Evolutionary conservation across 2,329 filamentous ascomycete genomes (phyloP).

Genomic region (Alternaria sp.): DNA sequence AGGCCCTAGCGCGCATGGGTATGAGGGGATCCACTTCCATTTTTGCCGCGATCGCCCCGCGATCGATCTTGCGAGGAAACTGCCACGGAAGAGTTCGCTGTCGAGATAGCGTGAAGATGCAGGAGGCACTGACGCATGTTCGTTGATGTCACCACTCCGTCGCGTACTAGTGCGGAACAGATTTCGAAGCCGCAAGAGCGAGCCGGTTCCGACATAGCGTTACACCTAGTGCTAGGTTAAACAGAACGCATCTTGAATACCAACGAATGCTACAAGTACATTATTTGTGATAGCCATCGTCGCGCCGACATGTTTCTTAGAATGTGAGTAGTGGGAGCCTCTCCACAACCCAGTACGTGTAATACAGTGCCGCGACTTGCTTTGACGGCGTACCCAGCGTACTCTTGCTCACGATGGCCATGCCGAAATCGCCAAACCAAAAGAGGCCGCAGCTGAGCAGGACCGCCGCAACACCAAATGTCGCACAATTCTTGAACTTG

Average conservation of each 20-base stretch:
- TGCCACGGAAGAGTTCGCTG: background rate
- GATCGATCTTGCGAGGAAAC: conserved; percentile 1
- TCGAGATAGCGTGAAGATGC: background rate
- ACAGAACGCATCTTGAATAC: background rate
- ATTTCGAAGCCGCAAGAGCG: background rate
- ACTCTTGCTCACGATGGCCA: conserved; percentile 2
- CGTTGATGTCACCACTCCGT: conserved; percentile 20
- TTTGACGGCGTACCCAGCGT: background rate
- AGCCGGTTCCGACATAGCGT: background rate
- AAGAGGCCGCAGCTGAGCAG: conserved; percentile 2
- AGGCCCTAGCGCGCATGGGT: conserved; percentile 25
- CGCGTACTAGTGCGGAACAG: background rate
- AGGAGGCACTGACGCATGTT: conserved; percentile 1
- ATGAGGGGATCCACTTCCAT: conserved; percentile 19
- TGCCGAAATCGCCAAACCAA: background rate
- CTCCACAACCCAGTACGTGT: conserved; percentile 4
- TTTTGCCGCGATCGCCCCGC: conserved; percentile 16
- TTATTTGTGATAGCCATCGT: background rate
- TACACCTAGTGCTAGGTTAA: background rate
- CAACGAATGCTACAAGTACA: background rate
- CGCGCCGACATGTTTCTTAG: background rate
- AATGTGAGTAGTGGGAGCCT: conserved; percentile 3
- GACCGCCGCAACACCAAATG: background rate
- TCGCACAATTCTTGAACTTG: background rate
- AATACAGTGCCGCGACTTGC: conserved; percentile 1